Base-by-base conservation (phyloP, 2,329 filamentous ascomycete species). In the Arthrobotrys pseudoclavata region DNA sequence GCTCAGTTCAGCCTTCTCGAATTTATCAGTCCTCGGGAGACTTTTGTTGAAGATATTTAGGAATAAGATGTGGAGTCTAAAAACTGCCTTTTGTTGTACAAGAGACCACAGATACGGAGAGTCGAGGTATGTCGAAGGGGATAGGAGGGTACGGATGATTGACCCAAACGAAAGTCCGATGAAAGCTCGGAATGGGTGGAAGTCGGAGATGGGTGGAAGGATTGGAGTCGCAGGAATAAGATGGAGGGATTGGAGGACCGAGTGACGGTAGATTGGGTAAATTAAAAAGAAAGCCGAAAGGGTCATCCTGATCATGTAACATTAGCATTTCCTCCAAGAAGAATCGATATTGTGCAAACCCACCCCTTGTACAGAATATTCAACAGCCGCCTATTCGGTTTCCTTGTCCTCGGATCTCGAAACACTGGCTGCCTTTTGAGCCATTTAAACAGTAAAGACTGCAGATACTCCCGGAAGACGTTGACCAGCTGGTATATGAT, bases 191-290 rank as follows among this genome's bases (percentile, higher is more conserved):
- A 81, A 81, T 6, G 80, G 79, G n/a, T 79, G n/a, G 31, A 81
- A 80, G 7, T 80, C 79, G 18, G 45, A 53, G 20, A 80, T 18
- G 13, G 78, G 71, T 15, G 81, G 81, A n/a, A 81, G 72, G 13
- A 82, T 57, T 10, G 80, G 80, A 10, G 69, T 77, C 10, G 80
- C 64, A 15, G 80, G 78, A 12, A 81, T 69, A 29, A 82, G 75
- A 57, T 81, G 79, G 13, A 81, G 79, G 20, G 80, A 80, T 67
- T 82, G 81, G 1, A 81, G 75, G n/a, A 79, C 79, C 0, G 80
- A 81, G 45, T 82, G 80, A 31, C 80, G 79, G 53, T 80, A 82
- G 29, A 82, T 77, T n/a, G 81, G 81, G 50, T 80, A 81, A 34
- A 81, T 69, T 18, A 82, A 71, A 53, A 80, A 80, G 79, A 80